Evolutionary conservation across 495 filamentous ascomycete genomes (phyloP).

Genomic region (Aspergillus incahuasiensis): DNA sequence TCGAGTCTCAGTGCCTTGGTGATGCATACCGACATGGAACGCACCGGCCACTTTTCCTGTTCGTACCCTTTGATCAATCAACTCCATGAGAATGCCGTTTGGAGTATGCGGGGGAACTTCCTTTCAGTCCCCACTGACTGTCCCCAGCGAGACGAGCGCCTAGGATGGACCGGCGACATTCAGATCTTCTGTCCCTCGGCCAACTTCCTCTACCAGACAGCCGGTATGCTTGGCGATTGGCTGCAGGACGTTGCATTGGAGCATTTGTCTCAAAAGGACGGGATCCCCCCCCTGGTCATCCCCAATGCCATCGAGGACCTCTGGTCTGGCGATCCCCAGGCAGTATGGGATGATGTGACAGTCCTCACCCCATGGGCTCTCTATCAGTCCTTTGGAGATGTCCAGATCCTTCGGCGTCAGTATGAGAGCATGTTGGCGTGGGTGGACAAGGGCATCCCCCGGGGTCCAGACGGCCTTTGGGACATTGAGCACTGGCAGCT

Average conservation of each 20-base stretch:
- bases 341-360: slow-evolving; percentile 47
- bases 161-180: slow-evolving; percentile 56
- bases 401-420: slow-evolving; percentile 34
- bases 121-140: slow-evolving; percentile 53
- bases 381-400: slow-evolving; percentile 41
- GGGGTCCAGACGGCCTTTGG: slow-evolving; percentile 39
- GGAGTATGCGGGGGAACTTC: slow-evolving; percentile 56
- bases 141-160: slow-evolving; percentile 52
- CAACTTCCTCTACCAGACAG: slow-evolving; percentile 47
- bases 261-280: slow-evolving; percentile 18
- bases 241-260: slow-evolving; percentile 41
- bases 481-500: slow-evolving; percentile 34
- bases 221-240: slow-evolving; percentile 48
- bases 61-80: slow-evolving; percentile 46
- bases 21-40: slow-evolving; percentile 48
- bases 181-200: slow-evolving; percentile 50
- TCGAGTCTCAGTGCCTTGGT: slow-evolving; percentile 38
- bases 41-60: slow-evolving; percentile 43
- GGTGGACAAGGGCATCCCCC: slow-evolving; percentile 42
- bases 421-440: slow-evolving; percentile 44
- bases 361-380: slow-evolving; percentile 44
- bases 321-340: slow-evolving; percentile 24
- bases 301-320: slow-evolving; percentile 29
- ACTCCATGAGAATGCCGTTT: slow-evolving; percentile 45
- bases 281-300: slow-evolving; percentile 29